Percentiles rank a stretch among this genome's conserved stretches.
phyloP scores from a whole-genome alignment of 371 early-diverging fungal genomes.

The Entomophthora muscae region DNA sequence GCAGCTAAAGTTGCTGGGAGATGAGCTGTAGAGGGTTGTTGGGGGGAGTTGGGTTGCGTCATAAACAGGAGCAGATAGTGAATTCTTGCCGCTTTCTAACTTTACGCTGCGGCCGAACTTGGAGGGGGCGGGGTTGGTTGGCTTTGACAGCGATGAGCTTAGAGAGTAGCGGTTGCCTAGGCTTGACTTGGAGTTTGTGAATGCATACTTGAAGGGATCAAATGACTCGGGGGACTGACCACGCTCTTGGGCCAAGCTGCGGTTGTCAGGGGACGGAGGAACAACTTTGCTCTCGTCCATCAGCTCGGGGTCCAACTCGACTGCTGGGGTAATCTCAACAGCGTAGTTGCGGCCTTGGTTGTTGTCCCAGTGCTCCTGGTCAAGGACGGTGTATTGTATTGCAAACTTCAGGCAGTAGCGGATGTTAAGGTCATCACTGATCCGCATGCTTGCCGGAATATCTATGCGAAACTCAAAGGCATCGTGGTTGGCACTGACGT shows the following conservation, averaged over 20 bases:
- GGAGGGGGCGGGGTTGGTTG: not conserved
- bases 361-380: constrained; percentile 10
- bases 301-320: constrained; percentile 3
- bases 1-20: not conserved
- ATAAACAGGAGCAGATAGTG: not conserved
- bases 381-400: constrained; percentile 4
- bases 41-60: not conserved
- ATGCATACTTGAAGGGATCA: not conserved
- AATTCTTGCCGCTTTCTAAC: not conserved
- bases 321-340: not conserved
- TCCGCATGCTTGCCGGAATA: not conserved
- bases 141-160: not conserved
- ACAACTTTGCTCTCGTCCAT: not conserved
- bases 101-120: constrained; percentile 1
- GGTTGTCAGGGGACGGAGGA: not conserved
- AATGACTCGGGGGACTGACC: not conserved
- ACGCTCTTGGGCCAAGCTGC: not conserved
- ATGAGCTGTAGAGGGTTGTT: not conserved
- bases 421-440: not conserved
- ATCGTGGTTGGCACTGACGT: not conserved
- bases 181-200: not conserved
- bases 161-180: not conserved
- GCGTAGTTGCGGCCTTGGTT: constrained; percentile 5
- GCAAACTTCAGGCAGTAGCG: constrained; percentile 1
- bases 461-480: not conserved